Base-by-base conservation (phyloP, 2,329 filamentous ascomycete species). In the Xylaria sp. region DNA sequence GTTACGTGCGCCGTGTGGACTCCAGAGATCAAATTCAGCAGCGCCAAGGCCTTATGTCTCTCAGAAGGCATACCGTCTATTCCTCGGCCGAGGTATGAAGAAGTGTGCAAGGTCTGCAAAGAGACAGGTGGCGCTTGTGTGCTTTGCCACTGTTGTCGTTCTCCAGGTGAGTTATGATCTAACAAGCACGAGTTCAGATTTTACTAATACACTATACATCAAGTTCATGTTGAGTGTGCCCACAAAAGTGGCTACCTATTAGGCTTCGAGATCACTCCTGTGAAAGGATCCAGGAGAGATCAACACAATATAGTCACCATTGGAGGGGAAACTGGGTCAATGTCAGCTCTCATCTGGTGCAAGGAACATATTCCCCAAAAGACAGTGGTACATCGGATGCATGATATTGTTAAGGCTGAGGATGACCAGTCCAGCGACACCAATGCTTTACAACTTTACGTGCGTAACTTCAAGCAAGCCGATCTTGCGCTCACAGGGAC, bases 1-100 rank as follows among this genome's bases (percentile, higher is more conserved):
- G 93, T 98, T 32, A 91, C 92, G 44, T 99, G 96, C 77, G 94
- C 96, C 1, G 85, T 97, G 21, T 98, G 93, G 90, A 94, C 92
- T 12, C 90, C 93, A 0, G 96, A 99, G 80, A 91, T 97, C 75
- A 96, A 94, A 77, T 99, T 98, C 79, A 94, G 92, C 70, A 93
- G 93, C 75, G 92, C 94, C 21, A 90, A 91, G 75, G 89, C 92
- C 21, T 83, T 99, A 40, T 92, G 94, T 74, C 91, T 94, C 37
- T 94, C 93, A 1, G 96, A 99, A 81, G 95, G 95, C 23, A 93
- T 99, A 71, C 92, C 92, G 3, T 91, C 92, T 6, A 94, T 99
- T 67, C 88, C 92, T 0, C 85, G 88, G 42, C 82, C 88, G 42
- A 88, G 89, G 72, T 97, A 92, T 76, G 90, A 93, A 48, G 91